phyloP scores from a whole-genome alignment of 2,329 filamentous ascomycete genomes.

The Fusarium sp. region DNA sequence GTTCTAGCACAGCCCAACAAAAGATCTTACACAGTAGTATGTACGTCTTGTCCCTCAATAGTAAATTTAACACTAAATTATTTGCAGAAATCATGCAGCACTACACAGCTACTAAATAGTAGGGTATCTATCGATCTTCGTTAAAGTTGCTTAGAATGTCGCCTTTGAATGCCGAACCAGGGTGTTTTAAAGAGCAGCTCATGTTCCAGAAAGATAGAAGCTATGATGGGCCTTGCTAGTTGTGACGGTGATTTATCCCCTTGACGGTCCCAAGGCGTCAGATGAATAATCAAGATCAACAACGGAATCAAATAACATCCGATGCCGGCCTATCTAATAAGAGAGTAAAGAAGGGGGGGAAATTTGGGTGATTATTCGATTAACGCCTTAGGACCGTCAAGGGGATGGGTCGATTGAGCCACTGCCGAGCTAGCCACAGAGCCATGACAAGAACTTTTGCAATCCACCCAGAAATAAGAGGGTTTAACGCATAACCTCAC shows the following conservation, averaged over 20 bases:
- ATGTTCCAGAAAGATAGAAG: not conserved
- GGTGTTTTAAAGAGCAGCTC: not conserved
- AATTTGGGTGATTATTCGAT: no score
- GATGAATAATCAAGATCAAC: no score
- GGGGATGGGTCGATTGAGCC: not conserved
- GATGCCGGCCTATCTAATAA: no score
- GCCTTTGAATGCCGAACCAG: fast-evolving
- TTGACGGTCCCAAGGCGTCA: no score
- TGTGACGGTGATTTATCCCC: not conserved
- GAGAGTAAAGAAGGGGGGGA: no score
- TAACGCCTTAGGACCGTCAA: no score
- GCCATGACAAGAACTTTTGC: not conserved
- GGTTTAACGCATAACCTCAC: not conserved
- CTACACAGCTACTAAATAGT: fast-evolving
- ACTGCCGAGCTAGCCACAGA: not conserved
- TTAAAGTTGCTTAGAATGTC: not conserved
- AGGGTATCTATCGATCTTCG: fast-evolving
- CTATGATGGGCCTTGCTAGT: not conserved
- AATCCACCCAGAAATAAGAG: not conserved
- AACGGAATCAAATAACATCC: no score
- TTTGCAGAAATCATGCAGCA: fast-evolving
- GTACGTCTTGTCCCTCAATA: no score
- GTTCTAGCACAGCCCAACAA: no score
- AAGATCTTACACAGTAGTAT: no score
- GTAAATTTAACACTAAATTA: not conserved